Evolutionary conservation across 768 basidiomycete species (phyloP).

Genomic region (Leccinum uliginosum): DNA sequence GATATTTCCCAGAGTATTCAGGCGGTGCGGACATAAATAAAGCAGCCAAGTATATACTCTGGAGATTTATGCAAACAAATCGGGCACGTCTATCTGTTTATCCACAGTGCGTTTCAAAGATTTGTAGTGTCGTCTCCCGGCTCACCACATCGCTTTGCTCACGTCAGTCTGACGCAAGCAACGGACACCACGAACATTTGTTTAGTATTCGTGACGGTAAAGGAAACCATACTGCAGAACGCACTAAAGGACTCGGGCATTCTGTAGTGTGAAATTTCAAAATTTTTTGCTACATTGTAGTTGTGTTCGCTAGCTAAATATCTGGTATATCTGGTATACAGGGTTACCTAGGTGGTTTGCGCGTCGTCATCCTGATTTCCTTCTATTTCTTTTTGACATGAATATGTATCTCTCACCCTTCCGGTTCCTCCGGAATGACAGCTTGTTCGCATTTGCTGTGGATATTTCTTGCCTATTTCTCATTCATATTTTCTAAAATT

Average conservation of each 20-base stretch:
- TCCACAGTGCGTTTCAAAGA: slow-evolving; percentile 64
- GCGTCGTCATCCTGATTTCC: not conserved
- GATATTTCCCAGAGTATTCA: slow-evolving; percentile 84
- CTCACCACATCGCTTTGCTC: not conserved
- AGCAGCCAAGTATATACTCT: slow-evolving; percentile 90
- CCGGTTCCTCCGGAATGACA: not conserved
- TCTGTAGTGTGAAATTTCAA: slow-evolving; percentile 36
- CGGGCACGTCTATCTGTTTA: slow-evolving; percentile 81
- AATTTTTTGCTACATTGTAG: not conserved
- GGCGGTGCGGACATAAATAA: slow-evolving; percentile 90
- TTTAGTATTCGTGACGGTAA: slow-evolving; percentile 82
- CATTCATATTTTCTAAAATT: not conserved
- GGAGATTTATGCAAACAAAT: slow-evolving; percentile 93
- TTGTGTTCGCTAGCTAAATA: slow-evolving; percentile 25
- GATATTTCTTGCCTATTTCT: slow-evolving; percentile 21
- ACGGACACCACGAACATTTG: slow-evolving; percentile 83
- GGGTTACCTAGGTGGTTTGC: not conserved
- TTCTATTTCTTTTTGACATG: not conserved
- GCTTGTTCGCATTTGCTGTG: slow-evolving; percentile 30
- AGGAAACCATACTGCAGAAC: slow-evolving; percentile 91
- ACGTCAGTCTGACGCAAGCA: slow-evolving; percentile 71
- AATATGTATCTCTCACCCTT: not conserved
- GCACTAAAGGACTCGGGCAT: slow-evolving; percentile 84
- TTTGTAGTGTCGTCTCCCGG: not conserved
- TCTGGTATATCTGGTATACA: too few species aligned